Evolutionary conservation across 768 basidiomycete species (phyloP).

Genomic region (Pisolithus sp.): DNA sequence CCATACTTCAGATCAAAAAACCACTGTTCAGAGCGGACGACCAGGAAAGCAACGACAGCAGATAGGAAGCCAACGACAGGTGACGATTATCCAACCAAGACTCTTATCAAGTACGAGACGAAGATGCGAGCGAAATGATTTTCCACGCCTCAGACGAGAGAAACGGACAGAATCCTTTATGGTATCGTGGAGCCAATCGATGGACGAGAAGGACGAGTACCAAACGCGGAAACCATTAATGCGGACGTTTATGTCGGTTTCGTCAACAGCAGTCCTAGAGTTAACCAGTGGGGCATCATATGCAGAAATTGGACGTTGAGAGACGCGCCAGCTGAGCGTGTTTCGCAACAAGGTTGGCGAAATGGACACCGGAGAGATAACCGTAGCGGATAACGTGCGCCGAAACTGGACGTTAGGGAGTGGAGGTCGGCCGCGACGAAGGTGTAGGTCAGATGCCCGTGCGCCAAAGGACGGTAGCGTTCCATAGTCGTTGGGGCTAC

Average conservation of each 20-base stretch:
- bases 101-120: constrained; percentile 66
- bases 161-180: constrained; percentile 90
- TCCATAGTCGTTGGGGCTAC: constrained; percentile 46
- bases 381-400: constrained; percentile 32
- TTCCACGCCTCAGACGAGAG: constrained; percentile 60
- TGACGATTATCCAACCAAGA: constrained; percentile 85
- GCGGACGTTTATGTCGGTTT: constrained; percentile 50
- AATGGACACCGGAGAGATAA: constrained; percentile 23
- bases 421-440: constrained; percentile 32
- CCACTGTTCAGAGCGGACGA: constrained; percentile 81
- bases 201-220: constrained; percentile 86
- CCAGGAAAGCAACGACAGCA: constrained; percentile 79
- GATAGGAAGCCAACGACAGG: constrained; percentile 82
- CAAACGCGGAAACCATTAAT: constrained; percentile 81
- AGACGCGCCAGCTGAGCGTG: constrained; percentile 33
- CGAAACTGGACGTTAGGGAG: constrained; percentile 30
- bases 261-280: constrained; percentile 28
- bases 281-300: constrained; percentile 50
- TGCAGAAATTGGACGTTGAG: constrained; percentile 63
- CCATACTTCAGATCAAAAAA: constrained; percentile 93
- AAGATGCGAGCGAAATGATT: constrained; percentile 61
- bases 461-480: constrained; percentile 36
- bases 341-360: constrained; percentile 28
- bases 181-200: constrained; percentile 95
- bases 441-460: constrained; percentile 22